These are phyloP conservation scores for Botryosphaeria dothidea DNA, from an alignment of 2,329 filamentous ascomycete genomes.

Conservation along the genomic window DNA sequence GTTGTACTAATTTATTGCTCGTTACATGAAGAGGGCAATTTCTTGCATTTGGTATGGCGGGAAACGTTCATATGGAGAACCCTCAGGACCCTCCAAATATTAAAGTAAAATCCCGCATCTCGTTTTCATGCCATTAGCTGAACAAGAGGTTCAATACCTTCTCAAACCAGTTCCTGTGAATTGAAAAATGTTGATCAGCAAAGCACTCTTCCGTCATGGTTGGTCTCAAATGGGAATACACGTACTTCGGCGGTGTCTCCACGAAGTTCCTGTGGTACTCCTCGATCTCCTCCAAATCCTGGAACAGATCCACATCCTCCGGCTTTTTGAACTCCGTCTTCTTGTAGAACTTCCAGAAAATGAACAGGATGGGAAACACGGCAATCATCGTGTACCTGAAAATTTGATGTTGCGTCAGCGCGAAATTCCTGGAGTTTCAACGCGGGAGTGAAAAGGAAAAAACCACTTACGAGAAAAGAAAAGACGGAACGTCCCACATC, in stretches of 20 bases:
- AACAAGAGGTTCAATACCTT: conserved; percentile 49
- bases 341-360: conserved; percentile 71
- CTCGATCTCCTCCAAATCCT: conserved; percentile 66
- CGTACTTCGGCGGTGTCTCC: conserved; percentile 22
- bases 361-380: conserved; percentile 67
- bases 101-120: neutral
- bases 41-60: neutral
- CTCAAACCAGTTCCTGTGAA: conserved; percentile 36
- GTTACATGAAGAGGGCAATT: neutral
- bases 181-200: neutral
- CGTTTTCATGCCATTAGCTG: conserved; percentile 27
- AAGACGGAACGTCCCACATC: conserved; percentile 68
- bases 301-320: conserved; percentile 62
- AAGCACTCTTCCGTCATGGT: neutral
- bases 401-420: neutral
- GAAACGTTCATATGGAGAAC: no score
- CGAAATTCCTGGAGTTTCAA: no score
- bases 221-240: neutral
- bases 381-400: conserved; percentile 68
- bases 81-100: no score
- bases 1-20: neutral
- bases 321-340: conserved; percentile 60
- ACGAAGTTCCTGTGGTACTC: conserved; percentile 66
- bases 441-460: neutral
- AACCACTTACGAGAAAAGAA: conserved; percentile 65